Conservation (phyloP, 1,284 basidiomycete genomes). For the Cutaneotrichosporon cutaneum region DNA sequence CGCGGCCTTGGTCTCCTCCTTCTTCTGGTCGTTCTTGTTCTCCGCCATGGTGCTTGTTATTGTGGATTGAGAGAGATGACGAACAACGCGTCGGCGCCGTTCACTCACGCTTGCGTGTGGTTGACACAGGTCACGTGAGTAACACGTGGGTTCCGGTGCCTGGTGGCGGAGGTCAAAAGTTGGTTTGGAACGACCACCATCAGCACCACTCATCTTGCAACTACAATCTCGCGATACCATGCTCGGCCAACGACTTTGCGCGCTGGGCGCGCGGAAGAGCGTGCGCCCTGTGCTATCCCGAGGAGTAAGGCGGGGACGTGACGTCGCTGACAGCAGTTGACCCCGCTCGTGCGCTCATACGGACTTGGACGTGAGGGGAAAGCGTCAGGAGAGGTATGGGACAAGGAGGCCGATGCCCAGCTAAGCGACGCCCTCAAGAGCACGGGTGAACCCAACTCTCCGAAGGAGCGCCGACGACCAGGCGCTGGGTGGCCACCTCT, state of each 20-base stretch:
- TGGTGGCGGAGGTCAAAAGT: not conserved
- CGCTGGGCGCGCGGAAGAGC: conserved; percentile 2
- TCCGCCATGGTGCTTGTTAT: conserved; percentile 21
- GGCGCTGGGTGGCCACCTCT: too few relatives aligned
- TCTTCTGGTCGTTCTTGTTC: conserved; percentile 13
- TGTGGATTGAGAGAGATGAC: conserved; percentile 8
- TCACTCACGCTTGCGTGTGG: not conserved
- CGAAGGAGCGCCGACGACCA: too few relatives aligned
- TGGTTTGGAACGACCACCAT: not conserved
- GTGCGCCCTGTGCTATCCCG: not conserved
- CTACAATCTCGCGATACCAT: not conserved
- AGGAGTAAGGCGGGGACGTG: not conserved
- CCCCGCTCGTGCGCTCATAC: not conserved
- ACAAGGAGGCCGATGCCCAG: not conserved
- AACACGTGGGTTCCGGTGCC: not conserved
- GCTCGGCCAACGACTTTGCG: conserved; percentile 5
- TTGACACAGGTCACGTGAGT: not conserved
- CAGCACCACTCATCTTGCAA: not conserved
- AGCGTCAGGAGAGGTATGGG: not conserved
- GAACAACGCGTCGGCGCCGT: conserved; percentile 7
- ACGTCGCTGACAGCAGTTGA: not conserved
- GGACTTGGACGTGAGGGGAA: not conserved
- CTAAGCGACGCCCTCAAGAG: not conserved
- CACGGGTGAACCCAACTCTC: too few relatives aligned
- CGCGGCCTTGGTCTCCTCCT: conserved; percentile 8